phyloP scores from a whole-genome alignment of 2,329 filamentous ascomycete genomes.

The Apiospora rasikravindrae region DNA sequence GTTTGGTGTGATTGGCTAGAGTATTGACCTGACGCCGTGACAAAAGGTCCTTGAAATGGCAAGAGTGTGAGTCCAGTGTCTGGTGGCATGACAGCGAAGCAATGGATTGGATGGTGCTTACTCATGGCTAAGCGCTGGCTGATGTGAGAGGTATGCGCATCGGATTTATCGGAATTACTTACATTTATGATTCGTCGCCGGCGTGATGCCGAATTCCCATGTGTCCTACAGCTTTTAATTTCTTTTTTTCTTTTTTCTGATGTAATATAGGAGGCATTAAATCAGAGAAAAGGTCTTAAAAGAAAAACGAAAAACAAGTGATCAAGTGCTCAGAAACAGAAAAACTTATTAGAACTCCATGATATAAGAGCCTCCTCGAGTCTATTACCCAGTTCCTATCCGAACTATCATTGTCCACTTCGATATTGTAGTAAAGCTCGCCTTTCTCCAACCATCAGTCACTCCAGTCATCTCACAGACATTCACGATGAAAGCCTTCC shows the following conservation, averaged over 20 bases:
- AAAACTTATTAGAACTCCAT: not conserved
- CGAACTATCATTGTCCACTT: not conserved
- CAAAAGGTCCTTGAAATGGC: not conserved
- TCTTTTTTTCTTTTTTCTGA: not conserved
- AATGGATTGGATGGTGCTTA: not conserved
- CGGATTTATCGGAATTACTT: too few species aligned
- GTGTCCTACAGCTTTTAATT: too few species aligned
- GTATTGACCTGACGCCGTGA: too few species aligned
- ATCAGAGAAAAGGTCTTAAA: too few species aligned
- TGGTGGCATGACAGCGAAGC: not conserved
- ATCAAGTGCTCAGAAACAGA: not conserved
- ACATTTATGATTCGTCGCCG: not conserved
- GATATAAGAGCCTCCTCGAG: not conserved
- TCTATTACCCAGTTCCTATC: not conserved
- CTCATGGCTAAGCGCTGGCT: not conserved
- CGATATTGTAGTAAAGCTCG: not conserved
- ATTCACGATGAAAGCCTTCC: not conserved
- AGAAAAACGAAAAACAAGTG: too few species aligned
- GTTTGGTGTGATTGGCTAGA: too few species aligned
- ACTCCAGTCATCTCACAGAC: not conserved
- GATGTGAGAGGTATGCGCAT: not conserved
- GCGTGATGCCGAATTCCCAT: not conserved
- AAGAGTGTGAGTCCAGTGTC: not conserved
- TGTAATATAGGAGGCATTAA: not conserved
- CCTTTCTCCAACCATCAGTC: not conserved